Evolutionary conservation across 2,329 filamentous ascomycete genomes (phyloP).

Genomic region (Sarocladiaceae sp.): DNA sequence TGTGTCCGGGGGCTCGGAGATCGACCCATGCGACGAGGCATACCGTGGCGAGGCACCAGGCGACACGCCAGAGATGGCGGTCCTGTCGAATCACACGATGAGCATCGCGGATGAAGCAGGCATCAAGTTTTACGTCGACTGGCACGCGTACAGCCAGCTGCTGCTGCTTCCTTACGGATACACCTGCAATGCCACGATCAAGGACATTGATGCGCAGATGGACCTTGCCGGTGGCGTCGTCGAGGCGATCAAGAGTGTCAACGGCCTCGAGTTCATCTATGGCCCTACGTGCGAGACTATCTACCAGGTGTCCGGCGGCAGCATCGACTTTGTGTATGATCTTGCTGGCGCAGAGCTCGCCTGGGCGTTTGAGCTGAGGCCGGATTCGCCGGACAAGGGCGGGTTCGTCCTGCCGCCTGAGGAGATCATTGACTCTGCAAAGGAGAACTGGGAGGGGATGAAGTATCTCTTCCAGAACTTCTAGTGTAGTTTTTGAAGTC

Average conservation of each 20-base stretch:
- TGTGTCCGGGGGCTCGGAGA: conserved; percentile 36
- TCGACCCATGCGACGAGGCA: conserved; percentile 38
- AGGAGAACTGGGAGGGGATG: conserved; percentile 35
- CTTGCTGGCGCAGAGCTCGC: conserved; percentile 27
- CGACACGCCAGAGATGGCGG: conserved; percentile 41
- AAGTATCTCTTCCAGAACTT: conserved; percentile 44
- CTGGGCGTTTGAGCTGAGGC: conserved; percentile 25
- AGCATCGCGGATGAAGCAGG: conserved; percentile 24
- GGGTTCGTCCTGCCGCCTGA: conserved; percentile 29
- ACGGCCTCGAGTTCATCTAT: conserved; percentile 27
- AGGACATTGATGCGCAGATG: conserved; percentile 37
- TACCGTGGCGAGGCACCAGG: conserved; percentile 33
- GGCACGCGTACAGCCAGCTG: conserved; percentile 52
- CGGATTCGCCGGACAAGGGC: conserved; percentile 20
- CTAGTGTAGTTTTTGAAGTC: too few relatives aligned
- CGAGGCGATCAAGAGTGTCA: conserved; percentile 36
- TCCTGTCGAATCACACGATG: conserved; percentile 28
- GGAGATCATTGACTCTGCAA: conserved; percentile 28
- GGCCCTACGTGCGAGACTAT: conserved; percentile 50
- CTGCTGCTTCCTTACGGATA: conserved; percentile 50
- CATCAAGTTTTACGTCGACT: conserved; percentile 53
- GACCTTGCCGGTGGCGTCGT: conserved; percentile 36
- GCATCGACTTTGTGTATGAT: conserved; percentile 33
- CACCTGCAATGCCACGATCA: conserved; percentile 38
- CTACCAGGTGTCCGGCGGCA: conserved; percentile 41